These are phyloP conservation scores for Akanthomyces lecanii DNA, from an alignment of 2,329 filamentous ascomycete genomes.

Conservation along the genomic window DNA sequence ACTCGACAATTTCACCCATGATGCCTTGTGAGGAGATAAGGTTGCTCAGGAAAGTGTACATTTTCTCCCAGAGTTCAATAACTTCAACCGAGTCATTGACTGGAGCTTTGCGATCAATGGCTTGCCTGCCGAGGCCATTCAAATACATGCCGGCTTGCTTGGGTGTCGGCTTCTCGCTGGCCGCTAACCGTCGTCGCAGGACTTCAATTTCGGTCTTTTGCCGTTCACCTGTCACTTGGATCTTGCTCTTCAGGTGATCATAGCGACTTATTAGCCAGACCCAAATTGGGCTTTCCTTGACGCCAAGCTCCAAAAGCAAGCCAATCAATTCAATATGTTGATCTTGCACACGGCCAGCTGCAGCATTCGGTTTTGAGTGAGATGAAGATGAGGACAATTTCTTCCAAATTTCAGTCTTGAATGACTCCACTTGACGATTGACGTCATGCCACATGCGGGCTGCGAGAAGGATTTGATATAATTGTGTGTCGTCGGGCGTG, in stretches of 20 bases:
- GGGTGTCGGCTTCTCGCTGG: slow-evolving; percentile 64
- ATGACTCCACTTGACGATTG: slow-evolving; percentile 75
- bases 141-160: slow-evolving; percentile 71
- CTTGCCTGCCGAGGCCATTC: slow-evolving; percentile 65
- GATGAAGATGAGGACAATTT: slow-evolving; percentile 67
- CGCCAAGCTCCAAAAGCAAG: slow-evolving; percentile 85
- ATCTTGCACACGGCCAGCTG: slow-evolving; percentile 61
- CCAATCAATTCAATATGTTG: slow-evolving; percentile 87
- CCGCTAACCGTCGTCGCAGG: slow-evolving; percentile 73
- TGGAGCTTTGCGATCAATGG: slow-evolving; percentile 54
- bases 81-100: slow-evolving; percentile 76
- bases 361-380: slow-evolving; percentile 44
- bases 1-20: slow-evolving; percentile 84
- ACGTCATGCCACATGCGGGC: slow-evolving; percentile 95
- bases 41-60: slow-evolving; percentile 66
- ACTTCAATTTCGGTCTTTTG: slow-evolving; percentile 91
- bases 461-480: slow-evolving; percentile 82
- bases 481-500: slow-evolving; percentile 68
- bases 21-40: slow-evolving; percentile 77
- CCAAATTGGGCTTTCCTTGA: slow-evolving; percentile 95
- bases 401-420: slow-evolving; percentile 89
- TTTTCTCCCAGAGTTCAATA: slow-evolving; percentile 89
- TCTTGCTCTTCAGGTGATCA: slow-evolving; percentile 83
- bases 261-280: slow-evolving; percentile 89
- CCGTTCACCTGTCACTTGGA: slow-evolving; percentile 75